phyloP scores from a whole-genome alignment of 305 asterid genomes.

The Rubia tinctorum region DNA sequence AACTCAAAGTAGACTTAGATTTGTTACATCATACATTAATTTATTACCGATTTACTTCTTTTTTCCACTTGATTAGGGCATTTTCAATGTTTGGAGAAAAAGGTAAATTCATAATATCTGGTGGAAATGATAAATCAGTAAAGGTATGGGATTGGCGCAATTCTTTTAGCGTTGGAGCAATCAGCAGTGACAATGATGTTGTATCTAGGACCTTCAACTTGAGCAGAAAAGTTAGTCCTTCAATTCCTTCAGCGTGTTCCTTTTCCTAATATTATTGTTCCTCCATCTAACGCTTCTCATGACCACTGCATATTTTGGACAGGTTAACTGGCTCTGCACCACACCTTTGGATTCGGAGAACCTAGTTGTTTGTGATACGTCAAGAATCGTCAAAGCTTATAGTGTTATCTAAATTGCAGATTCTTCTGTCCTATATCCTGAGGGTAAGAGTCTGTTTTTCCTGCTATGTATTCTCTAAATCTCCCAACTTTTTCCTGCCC shows the following conservation, averaged over 20 bases:
- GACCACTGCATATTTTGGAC: constrained; percentile 22
- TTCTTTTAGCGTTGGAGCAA: constrained; percentile 36
- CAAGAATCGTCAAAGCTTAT: constrained; percentile 58
- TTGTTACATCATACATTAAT: background rate
- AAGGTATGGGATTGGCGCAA: constrained; percentile 87
- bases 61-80: constrained; percentile 35
- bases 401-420: constrained; percentile 34
- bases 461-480: too few relatives aligned
- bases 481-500: too few relatives aligned
- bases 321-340: constrained; percentile 95
- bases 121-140: constrained; percentile 80
- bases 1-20: background rate
- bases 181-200: constrained; percentile 26
- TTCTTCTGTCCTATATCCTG: background rate
- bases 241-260: constrained; percentile 5
- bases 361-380: constrained; percentile 81
- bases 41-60: constrained; percentile 9
- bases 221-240: constrained; percentile 56
- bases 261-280: constrained; percentile 2
- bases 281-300: constrained; percentile 8
- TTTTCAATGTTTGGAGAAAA: constrained; percentile 83
- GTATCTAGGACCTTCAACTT: constrained; percentile 43
- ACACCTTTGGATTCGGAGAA: constrained; percentile 78
- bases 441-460: background rate
- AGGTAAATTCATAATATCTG: constrained; percentile 77